Percentiles rank a stretch among this genome's conserved stretches.
Conservation (phyloP, 768 basidiomycete genomes). For the Termitomyces sp. region DNA sequence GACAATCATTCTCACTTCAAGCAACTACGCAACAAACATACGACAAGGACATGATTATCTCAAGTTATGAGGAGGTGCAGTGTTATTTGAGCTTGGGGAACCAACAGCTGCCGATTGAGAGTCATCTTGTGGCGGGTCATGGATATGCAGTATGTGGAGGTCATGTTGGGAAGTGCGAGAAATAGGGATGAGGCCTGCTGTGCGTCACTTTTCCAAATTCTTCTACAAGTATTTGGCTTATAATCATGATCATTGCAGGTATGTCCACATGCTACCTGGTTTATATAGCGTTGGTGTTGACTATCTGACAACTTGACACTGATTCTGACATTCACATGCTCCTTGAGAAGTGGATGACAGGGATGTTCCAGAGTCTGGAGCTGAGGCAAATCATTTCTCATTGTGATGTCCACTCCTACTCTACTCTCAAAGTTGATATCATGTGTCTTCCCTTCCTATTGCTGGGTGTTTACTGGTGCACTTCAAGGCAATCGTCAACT, state of each 20-base stretch:
- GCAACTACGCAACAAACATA: conserved; percentile 43
- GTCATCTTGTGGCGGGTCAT: conserved; percentile 90
- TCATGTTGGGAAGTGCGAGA: conserved; percentile 90
- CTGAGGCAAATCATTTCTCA: conserved; percentile 66
- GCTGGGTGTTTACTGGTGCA: too few relatives aligned
- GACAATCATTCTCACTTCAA: too few relatives aligned
- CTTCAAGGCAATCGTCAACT: too few relatives aligned
- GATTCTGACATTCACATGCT: conserved; percentile 54
- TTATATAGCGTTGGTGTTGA: conserved; percentile 88
- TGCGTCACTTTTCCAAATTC: conserved; percentile 34
- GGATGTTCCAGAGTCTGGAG: conserved; percentile 90
- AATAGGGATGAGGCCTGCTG: conserved; percentile 96
- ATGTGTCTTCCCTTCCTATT: too few relatives aligned
- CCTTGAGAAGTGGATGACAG: conserved; percentile 87
- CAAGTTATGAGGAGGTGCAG: conserved; percentile 94
- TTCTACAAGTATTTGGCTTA: background rate
- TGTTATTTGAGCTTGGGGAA: conserved; percentile 95
- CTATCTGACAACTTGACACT: conserved; percentile 80
- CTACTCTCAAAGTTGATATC: too few relatives aligned
- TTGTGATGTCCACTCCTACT: too few relatives aligned
- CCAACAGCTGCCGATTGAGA: conserved; percentile 97
- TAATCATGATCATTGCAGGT: conserved; percentile 41
- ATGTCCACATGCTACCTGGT: conserved; percentile 92
- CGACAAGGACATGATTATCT: conserved; percentile 98
- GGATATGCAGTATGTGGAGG: conserved; percentile 96